Base-by-base conservation (phyloP, 1,284 basidiomycete species). In the Ceraceosorus guamensis region DNA sequence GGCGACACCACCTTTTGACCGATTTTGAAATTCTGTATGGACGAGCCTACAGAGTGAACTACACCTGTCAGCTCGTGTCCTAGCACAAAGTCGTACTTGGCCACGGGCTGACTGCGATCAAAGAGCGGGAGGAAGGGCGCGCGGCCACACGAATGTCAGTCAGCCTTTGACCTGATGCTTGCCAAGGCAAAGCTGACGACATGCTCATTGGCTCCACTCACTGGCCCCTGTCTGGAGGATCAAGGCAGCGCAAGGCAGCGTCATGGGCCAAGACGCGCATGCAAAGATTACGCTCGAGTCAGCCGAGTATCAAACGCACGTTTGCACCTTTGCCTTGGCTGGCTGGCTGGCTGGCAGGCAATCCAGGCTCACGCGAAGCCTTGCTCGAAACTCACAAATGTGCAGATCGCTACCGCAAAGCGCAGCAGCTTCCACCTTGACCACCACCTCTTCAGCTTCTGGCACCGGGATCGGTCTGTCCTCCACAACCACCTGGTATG, bases 1-100 rank as follows among this genome's bases (percentile, higher is more conserved):
- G 91, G 88, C 1, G 87, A 85, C 13, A 92, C 83, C n/a, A 92
- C 87, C 62, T 84, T 84, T 75, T 91, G 87, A 4, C 89, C 89
- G 2, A 87, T 74, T 59, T 83, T 83, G 64, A 91, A 82, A 8
- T 80, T 83, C 3, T 62, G 68, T 68, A 87, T 89, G 62, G 77
- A 85, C 3, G 80, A 76, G 11, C 89, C 89, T 3, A 89, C 81
- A 18, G 83, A 82, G 34, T 88, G 79, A 18, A 93, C 82, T 71
- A 85, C 83, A 30, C 91, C 89, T 18, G 88, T 82, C 59, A 91
- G 85, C 75, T 93, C 89, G 71, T 92, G 89, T 4, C 90, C 89
- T 64, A 71, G 60, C n/a, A 63, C 46, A 46, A 70, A 68, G 57
- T 64, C 68, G 53, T 66, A 65, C 45, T 60, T 56, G 43, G 66